Evolutionary conservation across 805 yeast genomes (phyloP).

Genomic region (Kurtzmaniella fragi): DNA sequence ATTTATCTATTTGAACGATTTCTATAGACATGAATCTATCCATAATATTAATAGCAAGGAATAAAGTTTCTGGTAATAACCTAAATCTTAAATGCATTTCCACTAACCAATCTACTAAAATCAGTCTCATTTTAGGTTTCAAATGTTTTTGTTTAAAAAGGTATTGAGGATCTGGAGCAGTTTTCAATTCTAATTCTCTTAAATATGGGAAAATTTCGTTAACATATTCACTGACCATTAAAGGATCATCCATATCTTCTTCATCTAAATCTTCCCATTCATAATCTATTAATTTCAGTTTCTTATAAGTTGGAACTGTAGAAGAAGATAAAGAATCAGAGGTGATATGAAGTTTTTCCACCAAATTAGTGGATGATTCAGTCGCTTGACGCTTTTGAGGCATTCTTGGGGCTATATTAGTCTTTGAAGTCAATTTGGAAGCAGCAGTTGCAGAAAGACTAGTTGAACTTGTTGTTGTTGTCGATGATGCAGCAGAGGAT

Average conservation of each 20-base stretch:
- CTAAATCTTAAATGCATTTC: constrained; percentile 84
- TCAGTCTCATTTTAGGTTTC: constrained; percentile 79
- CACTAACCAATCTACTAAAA: constrained; percentile 89
- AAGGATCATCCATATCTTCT: constrained; percentile 62
- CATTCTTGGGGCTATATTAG: constrained; percentile 24
- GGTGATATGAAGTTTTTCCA: constrained; percentile 25
- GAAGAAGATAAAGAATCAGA: constrained; percentile 7
- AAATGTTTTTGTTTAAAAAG: constrained; percentile 58
- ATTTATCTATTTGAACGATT: constrained; percentile 67
- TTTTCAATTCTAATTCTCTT: constrained; percentile 63
- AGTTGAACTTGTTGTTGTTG: constrained; percentile 3
- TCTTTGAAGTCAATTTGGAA: constrained; percentile 4
- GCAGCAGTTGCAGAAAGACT: neutral
- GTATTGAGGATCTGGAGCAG: constrained; percentile 71
- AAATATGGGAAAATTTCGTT: constrained; percentile 79
- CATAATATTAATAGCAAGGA: constrained; percentile 77
- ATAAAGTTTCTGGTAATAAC: constrained; percentile 80
- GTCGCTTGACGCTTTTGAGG: constrained; percentile 54
- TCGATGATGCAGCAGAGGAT: constrained; percentile 2
- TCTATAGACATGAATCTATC: constrained; percentile 80
- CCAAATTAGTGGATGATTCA: constrained; percentile 45
- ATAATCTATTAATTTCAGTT: constrained; percentile 37
- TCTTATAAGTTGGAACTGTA: constrained; percentile 19
- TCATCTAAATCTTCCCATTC: constrained; percentile 72
- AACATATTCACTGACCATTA: constrained; percentile 93